These are phyloP conservation scores for Chytriomyces confervae DNA, from an alignment of 192 early-diverging fungal genomes.

Conservation along the genomic window DNA sequence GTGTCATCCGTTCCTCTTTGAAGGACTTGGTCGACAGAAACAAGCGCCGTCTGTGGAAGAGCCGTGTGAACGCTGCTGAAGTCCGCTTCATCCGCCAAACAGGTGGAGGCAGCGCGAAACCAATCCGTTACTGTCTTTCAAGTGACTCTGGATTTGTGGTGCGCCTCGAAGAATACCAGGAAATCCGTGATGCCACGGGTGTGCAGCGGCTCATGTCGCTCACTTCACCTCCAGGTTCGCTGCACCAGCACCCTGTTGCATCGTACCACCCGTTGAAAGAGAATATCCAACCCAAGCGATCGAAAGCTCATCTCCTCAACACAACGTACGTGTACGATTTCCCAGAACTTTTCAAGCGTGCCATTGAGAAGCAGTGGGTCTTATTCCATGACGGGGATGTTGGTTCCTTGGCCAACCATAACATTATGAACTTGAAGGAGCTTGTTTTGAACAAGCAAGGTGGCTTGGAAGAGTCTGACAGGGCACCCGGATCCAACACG, in stretches of 20 bases:
- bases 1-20: conserved; percentile 82
- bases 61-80: conserved; percentile 95
- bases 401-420: conserved; percentile 53
- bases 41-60: conserved; percentile 90
- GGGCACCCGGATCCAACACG: conserved; percentile 85
- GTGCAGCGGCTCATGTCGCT: conserved; percentile 88
- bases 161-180: conserved; percentile 91
- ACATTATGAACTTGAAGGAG: conserved; percentile 80
- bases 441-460: conserved; percentile 84
- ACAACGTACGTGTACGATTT: conserved; percentile 99
- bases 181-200: conserved; percentile 78
- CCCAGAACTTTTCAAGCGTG: conserved; percentile 93
- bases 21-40: conserved; percentile 92
- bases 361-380: conserved; percentile 81
- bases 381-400: conserved; percentile 38
- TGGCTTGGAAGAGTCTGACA: conserved; percentile 75
- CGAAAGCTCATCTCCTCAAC: conserved; percentile 97
- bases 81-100: conserved; percentile 89
- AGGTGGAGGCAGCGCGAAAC: conserved; percentile 62
- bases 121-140: conserved; percentile 89
- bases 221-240: conserved; percentile 70
- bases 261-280: conserved; percentile 93
- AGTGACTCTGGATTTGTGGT: conserved; percentile 92
- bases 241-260: conserved; percentile 81
- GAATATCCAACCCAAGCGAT: conserved; percentile 93